Evolutionary conservation across 257 asterid genomes (phyloP).

Genomic region (Plantago major): DNA sequence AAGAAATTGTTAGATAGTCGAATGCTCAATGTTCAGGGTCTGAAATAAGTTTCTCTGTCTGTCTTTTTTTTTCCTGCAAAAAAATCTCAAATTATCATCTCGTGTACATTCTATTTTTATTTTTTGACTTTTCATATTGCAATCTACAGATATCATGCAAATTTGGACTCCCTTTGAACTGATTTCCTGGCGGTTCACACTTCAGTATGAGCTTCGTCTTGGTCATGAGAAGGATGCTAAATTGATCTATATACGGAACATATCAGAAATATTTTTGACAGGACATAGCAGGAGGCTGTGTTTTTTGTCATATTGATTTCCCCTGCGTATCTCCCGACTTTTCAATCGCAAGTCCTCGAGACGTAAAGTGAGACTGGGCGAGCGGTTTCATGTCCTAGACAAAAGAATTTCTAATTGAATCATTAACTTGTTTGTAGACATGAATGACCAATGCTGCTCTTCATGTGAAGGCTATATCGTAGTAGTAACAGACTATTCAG

Average conservation of each 20-base stretch:
- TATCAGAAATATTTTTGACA: conserved; percentile 7
- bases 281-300: neutral
- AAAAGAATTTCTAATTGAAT: conserved; percentile 13
- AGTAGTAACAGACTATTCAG: no score
- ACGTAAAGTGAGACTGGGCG: conserved; percentile 1
- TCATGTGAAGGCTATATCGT: no score
- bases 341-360: neutral
- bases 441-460: no score
- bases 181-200: conserved; percentile 8
- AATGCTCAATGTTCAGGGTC: no score
- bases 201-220: conserved; percentile 4
- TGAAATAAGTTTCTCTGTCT: no score
- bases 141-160: conserved; percentile 10
- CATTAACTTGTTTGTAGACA: no score
- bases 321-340: neutral
- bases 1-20: neutral
- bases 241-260: conserved; percentile 6
- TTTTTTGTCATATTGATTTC: neutral
- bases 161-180: conserved; percentile 10
- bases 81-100: neutral
- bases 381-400: conserved; percentile 26
- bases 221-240: conserved; percentile 11
- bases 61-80: no score
- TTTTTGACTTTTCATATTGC: conserved; percentile 1
- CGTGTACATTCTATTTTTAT: neutral